Conservation (phyloP, 2,329 filamentous ascomycete species). For the Hawksworthiomyces lignivorus region DNA sequence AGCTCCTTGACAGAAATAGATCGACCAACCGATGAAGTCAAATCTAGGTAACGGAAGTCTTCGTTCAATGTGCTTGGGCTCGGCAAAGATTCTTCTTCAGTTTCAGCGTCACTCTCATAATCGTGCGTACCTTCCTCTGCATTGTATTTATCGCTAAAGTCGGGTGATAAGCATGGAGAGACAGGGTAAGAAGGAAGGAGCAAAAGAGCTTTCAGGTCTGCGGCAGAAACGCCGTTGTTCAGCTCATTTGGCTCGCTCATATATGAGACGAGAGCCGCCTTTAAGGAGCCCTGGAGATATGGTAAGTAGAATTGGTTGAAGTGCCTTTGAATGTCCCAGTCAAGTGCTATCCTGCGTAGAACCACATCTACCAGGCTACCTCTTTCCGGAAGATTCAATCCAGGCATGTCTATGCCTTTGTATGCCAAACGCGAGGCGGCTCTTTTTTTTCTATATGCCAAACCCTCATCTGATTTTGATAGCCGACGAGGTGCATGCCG, state of each 20-base stretch:
- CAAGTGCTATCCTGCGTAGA: constrained; percentile 40
- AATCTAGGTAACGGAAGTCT: constrained; percentile 44
- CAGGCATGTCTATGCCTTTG: constrained; percentile 31
- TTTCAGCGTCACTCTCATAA: no score
- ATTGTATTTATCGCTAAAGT: no score
- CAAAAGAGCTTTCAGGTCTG: constrained; percentile 43
- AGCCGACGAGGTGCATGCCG: constrained; percentile 17
- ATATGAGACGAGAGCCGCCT: constrained; percentile 43
- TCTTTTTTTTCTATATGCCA: no score
- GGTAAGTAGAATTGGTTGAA: constrained; percentile 52
- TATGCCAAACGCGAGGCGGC: not conserved
- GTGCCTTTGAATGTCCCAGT: constrained; percentile 48
- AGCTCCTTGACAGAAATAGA: constrained; percentile 47
- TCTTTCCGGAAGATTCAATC: constrained; percentile 32
- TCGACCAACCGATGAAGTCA: constrained; percentile 43
- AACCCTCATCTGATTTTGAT: not conserved
- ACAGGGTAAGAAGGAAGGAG: constrained; percentile 22
- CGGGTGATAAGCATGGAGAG: no score
- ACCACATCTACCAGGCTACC: constrained; percentile 45
- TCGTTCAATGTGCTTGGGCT: constrained; percentile 30
- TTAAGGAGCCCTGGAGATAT: constrained; percentile 44
- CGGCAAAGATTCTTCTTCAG: constrained; percentile 11
- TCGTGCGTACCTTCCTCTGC: no score
- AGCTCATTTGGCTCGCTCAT: constrained; percentile 32
- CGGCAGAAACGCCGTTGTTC: constrained; percentile 34